Base-by-base conservation (phyloP, 2,329 filamentous ascomycete species). In the Pyricularia sp. region DNA sequence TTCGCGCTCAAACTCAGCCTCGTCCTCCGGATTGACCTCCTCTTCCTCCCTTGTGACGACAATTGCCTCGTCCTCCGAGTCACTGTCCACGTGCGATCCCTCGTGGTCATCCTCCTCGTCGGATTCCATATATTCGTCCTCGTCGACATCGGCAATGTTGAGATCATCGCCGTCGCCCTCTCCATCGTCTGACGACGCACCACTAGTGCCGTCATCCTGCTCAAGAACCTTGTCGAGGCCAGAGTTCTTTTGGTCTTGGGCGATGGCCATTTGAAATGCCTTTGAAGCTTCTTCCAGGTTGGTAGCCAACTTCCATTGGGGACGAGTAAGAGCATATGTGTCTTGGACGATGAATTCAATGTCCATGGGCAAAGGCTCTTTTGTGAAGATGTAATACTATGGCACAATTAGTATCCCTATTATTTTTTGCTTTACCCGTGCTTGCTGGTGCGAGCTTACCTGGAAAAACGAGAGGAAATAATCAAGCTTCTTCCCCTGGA, bases 381-480 rank as follows among this genome's bases (percentile, higher is more conserved):
- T 99, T 25, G 92, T 93, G 75, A 91, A 89, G 73, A 98, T 90
- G 79, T 99, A 99, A 78, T 97, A 98, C 86, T 92, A 17, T 11
- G 28, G 7, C 11, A 9, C 20, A 30, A 11, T 55, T 55, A 55
- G 20, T 55, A n/a, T 55, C 42, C 17, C 12, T n/a, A 6, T 28
- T 55, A 9, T 1, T 55, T 36, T 36, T 36, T 36, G 33, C 42
- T 20, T n/a, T 55, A 55, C 17, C 1, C 20, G 42, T 55, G 42
- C 17, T 55, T 55, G 5, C 7, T n/a, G 42, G 6, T 20, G 20
- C 1, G 28, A 65, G 75, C 74, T 66, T 77, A 90, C 88, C 83
- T 97, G 94, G 74, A 99, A 93, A 79, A 98, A 98, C 0, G 91
- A 94, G 70, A 99, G 83, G 79, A 98, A 99, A 78, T 97, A 98